A percentile compares a stretch with the other conserved stretches of the same genome.
phyloP scores from a whole-genome alignment of 140 eudicot species.

The Flaveria floridana region DNA sequence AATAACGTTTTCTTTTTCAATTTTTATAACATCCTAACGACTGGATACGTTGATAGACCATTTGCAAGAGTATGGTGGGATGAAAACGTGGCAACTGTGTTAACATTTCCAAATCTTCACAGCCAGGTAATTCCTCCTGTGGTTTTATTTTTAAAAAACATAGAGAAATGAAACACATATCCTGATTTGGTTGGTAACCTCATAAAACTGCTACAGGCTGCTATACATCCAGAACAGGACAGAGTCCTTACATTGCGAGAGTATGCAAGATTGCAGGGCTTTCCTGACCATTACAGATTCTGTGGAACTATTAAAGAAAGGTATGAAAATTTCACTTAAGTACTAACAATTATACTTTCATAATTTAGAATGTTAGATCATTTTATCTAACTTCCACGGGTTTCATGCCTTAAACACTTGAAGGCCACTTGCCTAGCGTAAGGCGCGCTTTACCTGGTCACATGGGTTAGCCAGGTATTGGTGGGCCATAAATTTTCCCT shows the following conservation, averaged over 20 bases:
- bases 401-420: background rate
- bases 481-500: background rate
- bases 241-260: constrained; percentile 78
- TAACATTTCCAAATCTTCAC: constrained; percentile 62
- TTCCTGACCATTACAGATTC: constrained; percentile 78
- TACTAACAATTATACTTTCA: constrained; percentile 23
- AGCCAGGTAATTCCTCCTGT: constrained; percentile 45
- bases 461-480: background rate
- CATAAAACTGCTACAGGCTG: constrained; percentile 40
- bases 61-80: constrained; percentile 97
- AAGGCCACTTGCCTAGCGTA: background rate
- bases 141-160: background rate
- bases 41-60: constrained; percentile 50
- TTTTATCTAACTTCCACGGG: background rate
- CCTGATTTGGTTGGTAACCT: constrained; percentile 17
- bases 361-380: background rate
- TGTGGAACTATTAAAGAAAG: constrained; percentile 83
- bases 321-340: constrained; percentile 26
- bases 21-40: background rate
- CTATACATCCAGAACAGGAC: constrained; percentile 92
- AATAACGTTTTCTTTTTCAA: background rate
- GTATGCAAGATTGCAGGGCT: constrained; percentile 87
- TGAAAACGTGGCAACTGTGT: constrained; percentile 77
- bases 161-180: constrained; percentile 17
- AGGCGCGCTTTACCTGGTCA: background rate